A percentile compares a stretch with the other conserved stretches of the same genome.
Evolutionary conservation across 106 monocot genomes (phyloP).

Genomic region (Platanthera zijinensis): DNA sequence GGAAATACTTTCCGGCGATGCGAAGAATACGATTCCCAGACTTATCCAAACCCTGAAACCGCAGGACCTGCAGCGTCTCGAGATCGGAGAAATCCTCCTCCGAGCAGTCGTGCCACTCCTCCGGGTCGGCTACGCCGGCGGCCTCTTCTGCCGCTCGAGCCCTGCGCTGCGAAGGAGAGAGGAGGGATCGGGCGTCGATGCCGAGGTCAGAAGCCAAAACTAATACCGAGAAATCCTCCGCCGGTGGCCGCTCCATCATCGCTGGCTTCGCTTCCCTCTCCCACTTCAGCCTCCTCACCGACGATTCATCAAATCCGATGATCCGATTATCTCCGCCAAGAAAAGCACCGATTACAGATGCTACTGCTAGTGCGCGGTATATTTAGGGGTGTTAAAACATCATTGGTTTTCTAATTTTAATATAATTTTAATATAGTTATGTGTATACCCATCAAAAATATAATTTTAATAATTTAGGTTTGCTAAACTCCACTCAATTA

Average conservation of each 20-base stretch:
- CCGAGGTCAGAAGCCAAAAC: constrained; percentile 82
- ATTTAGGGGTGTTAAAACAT: too few relatives aligned
- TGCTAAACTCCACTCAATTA: too few relatives aligned
- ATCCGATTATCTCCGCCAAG: too few relatives aligned
- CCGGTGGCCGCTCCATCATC: neutral
- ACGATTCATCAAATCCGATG: too few relatives aligned
- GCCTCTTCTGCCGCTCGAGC: neutral
- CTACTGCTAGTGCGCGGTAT: too few relatives aligned
- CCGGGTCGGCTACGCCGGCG: constrained; percentile 18
- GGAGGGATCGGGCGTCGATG: constrained; percentile 62
- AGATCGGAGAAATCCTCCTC: constrained; percentile 87
- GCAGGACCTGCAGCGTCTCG: constrained; percentile 61
- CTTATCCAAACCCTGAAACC: constrained; percentile 65
- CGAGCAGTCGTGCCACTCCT: constrained; percentile 79
- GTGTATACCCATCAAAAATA: too few relatives aligned
- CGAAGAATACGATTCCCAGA: constrained; percentile 67
- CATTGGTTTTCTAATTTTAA: too few relatives aligned
- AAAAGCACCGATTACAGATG: too few relatives aligned
- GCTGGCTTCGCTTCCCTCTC: neutral
- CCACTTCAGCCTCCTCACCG: neutral
- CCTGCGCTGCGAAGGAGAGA: constrained; percentile 26
- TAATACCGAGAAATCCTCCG: constrained; percentile 79
- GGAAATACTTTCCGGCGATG: constrained; percentile 92
- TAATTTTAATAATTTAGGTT: too few relatives aligned
- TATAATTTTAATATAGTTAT: too few relatives aligned